Conservation (phyloP, 441 rosid genomes). For the Capsella rubella region DNA sequence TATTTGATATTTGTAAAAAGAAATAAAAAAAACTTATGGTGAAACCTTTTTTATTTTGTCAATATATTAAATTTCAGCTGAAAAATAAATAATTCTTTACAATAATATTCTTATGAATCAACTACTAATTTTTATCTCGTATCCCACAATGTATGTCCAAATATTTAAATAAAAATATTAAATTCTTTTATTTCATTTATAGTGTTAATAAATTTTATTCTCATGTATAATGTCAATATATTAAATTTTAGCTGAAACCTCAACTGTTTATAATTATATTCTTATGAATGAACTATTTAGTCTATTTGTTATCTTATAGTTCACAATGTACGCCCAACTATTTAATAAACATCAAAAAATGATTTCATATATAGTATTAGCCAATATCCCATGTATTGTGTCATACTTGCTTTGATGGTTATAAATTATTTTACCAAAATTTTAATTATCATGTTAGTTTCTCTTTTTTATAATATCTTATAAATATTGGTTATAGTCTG, state of each 20-base stretch:
- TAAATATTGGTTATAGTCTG: not conserved
- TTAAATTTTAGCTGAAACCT: not conserved
- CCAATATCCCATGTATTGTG: too few relatives aligned
- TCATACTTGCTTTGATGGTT: not conserved
- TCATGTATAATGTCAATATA: not conserved
- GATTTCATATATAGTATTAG: not conserved
- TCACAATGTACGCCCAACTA: not conserved
- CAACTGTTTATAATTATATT: not conserved
- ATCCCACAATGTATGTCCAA: not conserved
- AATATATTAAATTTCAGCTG: constrained; percentile 10
- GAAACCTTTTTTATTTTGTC: not conserved
- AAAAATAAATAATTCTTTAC: not conserved
- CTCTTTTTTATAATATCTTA: not conserved
- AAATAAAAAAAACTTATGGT: not conserved
- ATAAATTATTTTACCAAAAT: not conserved
- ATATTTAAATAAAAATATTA: not conserved
- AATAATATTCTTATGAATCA: not conserved
- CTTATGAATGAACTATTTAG: not conserved
- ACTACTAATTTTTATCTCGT: not conserved
- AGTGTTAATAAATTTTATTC: not conserved
- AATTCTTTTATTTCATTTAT: not conserved
- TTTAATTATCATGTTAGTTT: not conserved
- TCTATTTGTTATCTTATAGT: not conserved
- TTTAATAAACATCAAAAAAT: not conserved
- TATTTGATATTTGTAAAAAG: not conserved